These are phyloP conservation scores for Colletotrichum magnum DNA, from an alignment of 2,329 filamentous ascomycete genomes.

Conservation along the genomic window DNA sequence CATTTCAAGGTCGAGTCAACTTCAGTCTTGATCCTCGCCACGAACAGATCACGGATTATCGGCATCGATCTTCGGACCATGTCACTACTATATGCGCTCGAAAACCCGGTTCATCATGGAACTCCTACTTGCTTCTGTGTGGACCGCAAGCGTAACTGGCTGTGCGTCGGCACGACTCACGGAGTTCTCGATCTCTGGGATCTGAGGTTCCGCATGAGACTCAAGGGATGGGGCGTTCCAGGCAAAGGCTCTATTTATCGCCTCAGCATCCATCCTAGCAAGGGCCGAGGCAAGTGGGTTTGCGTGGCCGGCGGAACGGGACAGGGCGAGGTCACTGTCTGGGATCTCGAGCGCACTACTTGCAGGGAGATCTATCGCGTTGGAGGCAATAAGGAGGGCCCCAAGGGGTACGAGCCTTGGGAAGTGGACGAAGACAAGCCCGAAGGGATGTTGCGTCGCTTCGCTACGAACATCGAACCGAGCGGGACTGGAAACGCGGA, in stretches of 20 bases:
- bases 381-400: conserved; percentile 71
- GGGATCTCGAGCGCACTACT: conserved; percentile 92
- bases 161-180: conserved; percentile 91
- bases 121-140: conserved; percentile 92
- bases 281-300: conserved; percentile 85
- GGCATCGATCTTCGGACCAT: conserved; percentile 91
- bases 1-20: conserved; percentile 87
- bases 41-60: conserved; percentile 85
- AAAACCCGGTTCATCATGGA: conserved; percentile 93
- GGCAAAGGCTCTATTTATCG: conserved; percentile 86
- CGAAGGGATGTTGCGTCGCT: conserved; percentile 88
- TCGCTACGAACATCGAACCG: conserved; percentile 81
- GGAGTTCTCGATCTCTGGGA: conserved; percentile 97
- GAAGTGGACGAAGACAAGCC: conserved; percentile 91
- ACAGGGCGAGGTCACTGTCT: conserved; percentile 91
- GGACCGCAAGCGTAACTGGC: conserved; percentile 89
- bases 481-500: conserved; percentile 69
- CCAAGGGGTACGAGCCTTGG: conserved; percentile 83
- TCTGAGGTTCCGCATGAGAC: conserved; percentile 89
- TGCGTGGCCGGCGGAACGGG: conserved; percentile 91
- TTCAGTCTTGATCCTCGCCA: conserved; percentile 89
- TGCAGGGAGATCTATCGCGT: conserved; percentile 91
- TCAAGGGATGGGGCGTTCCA: conserved; percentile 90
- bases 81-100: conserved; percentile 82
- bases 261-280: conserved; percentile 82